phyloP scores from a whole-genome alignment of 2,329 filamentous ascomycete genomes.

The Nectriaceae sp. region DNA sequence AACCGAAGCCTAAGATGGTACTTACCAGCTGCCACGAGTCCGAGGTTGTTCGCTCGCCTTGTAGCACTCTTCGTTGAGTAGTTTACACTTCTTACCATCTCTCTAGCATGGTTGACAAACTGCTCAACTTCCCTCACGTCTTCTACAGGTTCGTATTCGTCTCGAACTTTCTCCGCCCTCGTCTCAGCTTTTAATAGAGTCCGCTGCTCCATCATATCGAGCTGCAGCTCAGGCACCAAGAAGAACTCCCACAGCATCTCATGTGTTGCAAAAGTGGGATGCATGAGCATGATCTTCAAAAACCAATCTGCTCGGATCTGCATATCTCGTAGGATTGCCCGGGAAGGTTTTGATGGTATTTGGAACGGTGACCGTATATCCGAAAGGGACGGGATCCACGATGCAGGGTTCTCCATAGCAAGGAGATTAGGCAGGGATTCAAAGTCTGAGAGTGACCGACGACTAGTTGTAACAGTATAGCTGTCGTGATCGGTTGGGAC shows the following conservation, averaged over 20 bases:
- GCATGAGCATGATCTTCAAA: conserved; percentile 79
- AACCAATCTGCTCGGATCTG: conserved; percentile 87
- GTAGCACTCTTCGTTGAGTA: conserved; percentile 81
- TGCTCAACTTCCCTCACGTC: conserved; percentile 88
- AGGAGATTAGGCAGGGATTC: conserved; percentile 86
- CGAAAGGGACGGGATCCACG: conserved; percentile 82
- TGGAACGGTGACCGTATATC: conserved; percentile 87
- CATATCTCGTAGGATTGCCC: conserved; percentile 82
- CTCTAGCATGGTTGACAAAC: conserved; percentile 87
- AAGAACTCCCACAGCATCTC: conserved; percentile 99
- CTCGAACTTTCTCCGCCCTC: conserved; percentile 78
- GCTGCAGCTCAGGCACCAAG: conserved; percentile 89
- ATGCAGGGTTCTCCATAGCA: conserved; percentile 87
- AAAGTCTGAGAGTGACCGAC: conserved; percentile 85
- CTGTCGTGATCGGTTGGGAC: conserved; percentile 79
- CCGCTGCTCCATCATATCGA: conserved; percentile 85
- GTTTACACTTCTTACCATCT: conserved; percentile 84
- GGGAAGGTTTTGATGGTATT: conserved; percentile 87
- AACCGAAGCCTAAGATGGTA: conserved; percentile 3
- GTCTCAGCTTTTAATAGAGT: conserved; percentile 85
- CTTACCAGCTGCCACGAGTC: conserved; percentile 63
- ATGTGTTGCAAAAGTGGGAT: conserved; percentile 92
- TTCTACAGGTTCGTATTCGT: conserved; percentile 84
- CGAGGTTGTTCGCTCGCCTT: conserved; percentile 73
- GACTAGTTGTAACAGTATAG: conserved; percentile 93